Evolutionary conservation across 768 basidiomycete species (phyloP).

Genomic region (Sutorius australiensis): DNA sequence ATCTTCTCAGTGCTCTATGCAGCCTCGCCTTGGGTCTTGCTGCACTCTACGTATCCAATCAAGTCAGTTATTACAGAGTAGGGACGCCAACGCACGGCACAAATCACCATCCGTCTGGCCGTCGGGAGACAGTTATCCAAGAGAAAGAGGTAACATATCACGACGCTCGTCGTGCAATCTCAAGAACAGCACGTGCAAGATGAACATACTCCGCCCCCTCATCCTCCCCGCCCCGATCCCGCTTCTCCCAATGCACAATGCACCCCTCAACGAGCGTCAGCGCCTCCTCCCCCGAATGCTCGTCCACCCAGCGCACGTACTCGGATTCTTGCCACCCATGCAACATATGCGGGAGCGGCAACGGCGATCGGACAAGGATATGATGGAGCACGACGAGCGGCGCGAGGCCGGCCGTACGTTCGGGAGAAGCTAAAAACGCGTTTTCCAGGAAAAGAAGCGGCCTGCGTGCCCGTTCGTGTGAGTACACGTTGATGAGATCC

Average conservation of each 20-base stretch:
- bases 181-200: slow-evolving; percentile 66
- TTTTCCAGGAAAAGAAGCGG: slow-evolving; percentile 90
- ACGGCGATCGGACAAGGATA: slow-evolving; percentile 83
- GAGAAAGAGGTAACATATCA: slow-evolving; percentile 4
- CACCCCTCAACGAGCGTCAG: slow-evolving; percentile 78
- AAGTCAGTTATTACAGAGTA: too few species aligned
- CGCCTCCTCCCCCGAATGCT: slow-evolving; percentile 79
- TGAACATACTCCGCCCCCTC: slow-evolving; percentile 58
- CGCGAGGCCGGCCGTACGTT: slow-evolving; percentile 73
- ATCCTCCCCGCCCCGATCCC: slow-evolving; percentile 53
- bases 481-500: background rate
- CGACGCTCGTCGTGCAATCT: slow-evolving; percentile 30
- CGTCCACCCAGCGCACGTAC: slow-evolving; percentile 94
- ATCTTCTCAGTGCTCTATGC: background rate
- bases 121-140: background rate
- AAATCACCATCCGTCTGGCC: background rate
- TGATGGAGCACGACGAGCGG: slow-evolving; percentile 88
- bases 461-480: slow-evolving; percentile 35
- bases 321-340: slow-evolving; percentile 96
- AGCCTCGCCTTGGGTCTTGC: too few species aligned
- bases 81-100: too few species aligned
- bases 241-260: slow-evolving; percentile 74
- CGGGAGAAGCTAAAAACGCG: slow-evolving; percentile 55
- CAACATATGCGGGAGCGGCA: slow-evolving; percentile 80
- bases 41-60: too few species aligned